Percentiles rank a stretch among this genome's conserved stretches.
These are phyloP conservation scores for Beauveria sp. DNA, from an alignment of 2,329 filamentous ascomycete genomes.

Conservation along the genomic window DNA sequence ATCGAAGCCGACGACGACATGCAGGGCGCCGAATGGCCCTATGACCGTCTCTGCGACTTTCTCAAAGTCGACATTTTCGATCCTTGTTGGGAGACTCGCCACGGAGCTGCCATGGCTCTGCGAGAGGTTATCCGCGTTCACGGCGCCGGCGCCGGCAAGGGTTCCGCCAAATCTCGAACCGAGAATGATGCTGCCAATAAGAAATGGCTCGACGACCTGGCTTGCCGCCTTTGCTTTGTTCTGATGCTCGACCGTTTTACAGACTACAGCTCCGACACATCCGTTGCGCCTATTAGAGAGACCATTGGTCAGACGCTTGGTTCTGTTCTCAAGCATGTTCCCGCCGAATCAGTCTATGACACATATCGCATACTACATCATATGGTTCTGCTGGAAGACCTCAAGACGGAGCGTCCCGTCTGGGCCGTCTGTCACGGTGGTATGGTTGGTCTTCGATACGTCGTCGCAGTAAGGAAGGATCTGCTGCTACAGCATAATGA, in stretches of 20 bases:
- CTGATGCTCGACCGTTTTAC: conserved; percentile 97
- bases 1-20: conserved; percentile 71
- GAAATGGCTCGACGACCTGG: conserved; percentile 85
- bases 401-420: conserved; percentile 62
- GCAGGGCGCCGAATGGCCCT: conserved; percentile 85
- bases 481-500: conserved; percentile 73
- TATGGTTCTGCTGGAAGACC: conserved; percentile 85
- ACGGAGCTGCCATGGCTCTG: conserved; percentile 91
- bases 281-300: conserved; percentile 91
- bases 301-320: conserved; percentile 91
- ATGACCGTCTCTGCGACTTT: conserved; percentile 87
- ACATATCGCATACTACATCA: conserved; percentile 80
- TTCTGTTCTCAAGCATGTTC: conserved; percentile 77
- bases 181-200: conserved; percentile 78
- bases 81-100: conserved; percentile 86
- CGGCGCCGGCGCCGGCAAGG: conserved; percentile 76
- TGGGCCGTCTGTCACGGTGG: conserved; percentile 98
- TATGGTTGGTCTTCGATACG: conserved; percentile 92
- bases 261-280: conserved; percentile 95
- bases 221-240: conserved; percentile 90
- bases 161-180: conserved; percentile 57
- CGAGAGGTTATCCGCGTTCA: conserved; percentile 90
- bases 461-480: conserved; percentile 92
- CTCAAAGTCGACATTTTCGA: conserved; percentile 92
- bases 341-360: conserved; percentile 68